Evolutionary conservation across 345 rosid species (phyloP).

Genomic region (Camelina sativa): DNA sequence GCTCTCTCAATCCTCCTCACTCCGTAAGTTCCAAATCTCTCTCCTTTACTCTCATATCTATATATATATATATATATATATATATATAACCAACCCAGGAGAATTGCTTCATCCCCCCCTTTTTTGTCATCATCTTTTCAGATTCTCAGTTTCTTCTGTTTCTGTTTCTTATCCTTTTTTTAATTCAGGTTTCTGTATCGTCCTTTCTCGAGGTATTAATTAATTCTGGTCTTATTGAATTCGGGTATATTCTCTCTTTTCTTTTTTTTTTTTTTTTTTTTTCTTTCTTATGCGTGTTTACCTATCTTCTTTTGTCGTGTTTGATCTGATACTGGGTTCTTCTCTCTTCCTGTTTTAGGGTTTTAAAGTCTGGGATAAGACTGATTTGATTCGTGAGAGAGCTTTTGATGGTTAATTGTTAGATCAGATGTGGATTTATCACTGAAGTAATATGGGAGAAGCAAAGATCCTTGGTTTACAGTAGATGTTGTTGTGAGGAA

Average conservation of each 20-base stretch:
- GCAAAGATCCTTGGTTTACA: slow-evolving; percentile 29
- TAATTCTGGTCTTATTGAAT: slow-evolving; percentile 2
- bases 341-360: slow-evolving; percentile 38
- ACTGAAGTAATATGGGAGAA: slow-evolving; percentile 36
- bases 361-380: slow-evolving; percentile 26
- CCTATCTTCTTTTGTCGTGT: slow-evolving; percentile 31
- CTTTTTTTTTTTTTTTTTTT: not conserved
- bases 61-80: not conserved
- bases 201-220: not conserved
- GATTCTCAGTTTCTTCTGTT: slow-evolving; percentile 23
- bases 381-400: slow-evolving; percentile 25
- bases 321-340: slow-evolving; percentile 51
- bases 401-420: slow-evolving; percentile 28
- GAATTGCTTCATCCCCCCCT: slow-evolving; percentile 30
- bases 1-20: slow-evolving; percentile 38
- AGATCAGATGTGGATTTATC: slow-evolving; percentile 36
- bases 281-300: slow-evolving; percentile 1
- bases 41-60: not conserved
- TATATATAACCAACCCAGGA: slow-evolving; percentile 13
- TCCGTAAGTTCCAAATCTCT: slow-evolving; percentile 55
- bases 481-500: slow-evolving; percentile 30
- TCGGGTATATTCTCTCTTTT: not conserved
- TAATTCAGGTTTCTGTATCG: not conserved
- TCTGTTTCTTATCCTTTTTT: not conserved
- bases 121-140: slow-evolving; percentile 11